Conservation (phyloP, 495 filamentous ascomycete genomes). For the Xylaria palmicola region DNA sequence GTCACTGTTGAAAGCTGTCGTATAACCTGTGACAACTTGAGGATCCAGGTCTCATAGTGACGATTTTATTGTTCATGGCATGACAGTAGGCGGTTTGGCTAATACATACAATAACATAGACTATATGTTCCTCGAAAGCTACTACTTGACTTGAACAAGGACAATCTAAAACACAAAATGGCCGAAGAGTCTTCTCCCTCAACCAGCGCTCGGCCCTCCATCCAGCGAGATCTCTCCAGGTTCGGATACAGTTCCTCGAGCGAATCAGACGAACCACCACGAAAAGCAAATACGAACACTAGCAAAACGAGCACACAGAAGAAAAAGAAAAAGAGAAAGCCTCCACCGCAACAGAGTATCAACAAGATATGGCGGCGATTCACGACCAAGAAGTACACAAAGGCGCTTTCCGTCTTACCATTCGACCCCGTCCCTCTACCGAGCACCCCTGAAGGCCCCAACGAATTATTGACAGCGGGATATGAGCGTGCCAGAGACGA, state of each 20-base stretch:
- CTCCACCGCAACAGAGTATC: conserved; percentile 71
- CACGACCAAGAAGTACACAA: conserved; percentile 57
- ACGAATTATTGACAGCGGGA: conserved; percentile 52
- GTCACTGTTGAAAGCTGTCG: not conserved
- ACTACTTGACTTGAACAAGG: not conserved
- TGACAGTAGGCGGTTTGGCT: not conserved
- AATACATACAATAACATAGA: not conserved
- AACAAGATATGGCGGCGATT: conserved; percentile 82
- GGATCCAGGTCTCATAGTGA: too few species aligned
- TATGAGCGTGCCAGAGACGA: conserved; percentile 74
- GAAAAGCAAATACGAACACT: conserved; percentile 19
- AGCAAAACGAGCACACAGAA: conserved; percentile 31
- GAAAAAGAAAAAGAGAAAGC: conserved; percentile 56
- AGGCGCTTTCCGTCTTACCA: conserved; percentile 47
- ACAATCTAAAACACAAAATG: not conserved
- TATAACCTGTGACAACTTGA: too few species aligned
- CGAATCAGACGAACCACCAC: conserved; percentile 36
- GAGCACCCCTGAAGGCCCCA: conserved; percentile 44
- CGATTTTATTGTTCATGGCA: too few species aligned
- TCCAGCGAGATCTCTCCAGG: conserved; percentile 21
- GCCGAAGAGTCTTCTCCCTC: not conserved
- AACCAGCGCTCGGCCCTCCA: not conserved
- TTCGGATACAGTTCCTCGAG: conserved; percentile 39
- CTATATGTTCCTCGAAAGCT: not conserved
- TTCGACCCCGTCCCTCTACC: conserved; percentile 49